Base-by-base conservation (phyloP, 257 asterid species). In the Gardenia jasminoides region DNA sequence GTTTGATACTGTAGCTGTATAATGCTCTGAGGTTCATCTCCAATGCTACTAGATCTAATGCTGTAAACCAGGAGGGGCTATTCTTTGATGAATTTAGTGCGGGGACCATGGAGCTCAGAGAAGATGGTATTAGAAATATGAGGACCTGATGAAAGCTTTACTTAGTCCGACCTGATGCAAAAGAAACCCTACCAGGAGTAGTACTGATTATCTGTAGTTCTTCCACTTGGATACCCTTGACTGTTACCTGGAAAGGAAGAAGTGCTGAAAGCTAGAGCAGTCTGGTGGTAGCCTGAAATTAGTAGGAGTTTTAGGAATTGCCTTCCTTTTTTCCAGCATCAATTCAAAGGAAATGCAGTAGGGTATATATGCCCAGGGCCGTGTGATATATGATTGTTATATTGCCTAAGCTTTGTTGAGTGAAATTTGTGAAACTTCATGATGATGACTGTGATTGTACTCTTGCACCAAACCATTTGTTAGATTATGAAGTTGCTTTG, bases 401-500 rank as follows among this genome's bases (percentile, higher is more conserved):
- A 28, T 72, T 39, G 20, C 17, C 31, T 50, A 4, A 31, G 47
- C 13, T 16, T 36, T 17, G 66, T 12, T 68, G 9, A 33, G 43
- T 19, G 50, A 16, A 68, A 39, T 39, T 12, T 7, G 47, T 67
- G 72, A n/a, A 3, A 10, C 8, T 36, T 68, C 10, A 33, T 13
- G 61, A 12, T 73, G 59, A 24, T 58, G 4, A 17, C 31, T 36
- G 10, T 22, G 20, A 22, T 62, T 39, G 58, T 17, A 16, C 36
- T 33, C 39, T 30, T 24, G 39, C 62, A 20, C 33, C 33, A 33
- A 65, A 43, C 13, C 76, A 24, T 82, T 7, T 20, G 46, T 78
- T 75, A 74, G n/a, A n/a, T 48, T 43, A 10, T 79, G 33, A 72
- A 39, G 16, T n/a, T 50, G 44, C 44, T 56, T 74, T 80, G 61